These are phyloP conservation scores for Sporisorium sorghi DNA, from an alignment of 1,284 basidiomycete genomes.

Conservation along the genomic window DNA sequence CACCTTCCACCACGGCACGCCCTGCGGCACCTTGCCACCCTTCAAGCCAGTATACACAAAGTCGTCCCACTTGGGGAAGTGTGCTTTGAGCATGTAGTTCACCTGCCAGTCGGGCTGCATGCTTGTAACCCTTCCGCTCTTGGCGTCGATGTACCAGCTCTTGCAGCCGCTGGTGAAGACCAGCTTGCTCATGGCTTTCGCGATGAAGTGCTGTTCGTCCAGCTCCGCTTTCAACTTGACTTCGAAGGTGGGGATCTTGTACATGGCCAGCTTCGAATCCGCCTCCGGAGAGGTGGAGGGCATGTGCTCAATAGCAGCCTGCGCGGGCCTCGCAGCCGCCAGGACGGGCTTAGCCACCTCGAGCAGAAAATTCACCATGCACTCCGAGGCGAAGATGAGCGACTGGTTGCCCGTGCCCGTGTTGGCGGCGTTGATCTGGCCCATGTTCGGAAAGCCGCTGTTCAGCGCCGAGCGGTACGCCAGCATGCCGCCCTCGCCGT, in stretches of 20 bases:
- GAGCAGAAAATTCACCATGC: constrained; percentile 55
- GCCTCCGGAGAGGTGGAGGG: constrained; percentile 39
- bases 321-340: constrained; percentile 33
- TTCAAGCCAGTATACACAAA: constrained; percentile 54
- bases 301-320: constrained; percentile 49
- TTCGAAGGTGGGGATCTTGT: constrained; percentile 57
- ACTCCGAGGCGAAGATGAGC: constrained; percentile 63
- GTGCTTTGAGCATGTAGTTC: constrained; percentile 46
- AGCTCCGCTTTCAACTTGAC: constrained; percentile 60
- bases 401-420: constrained; percentile 64
- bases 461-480: constrained; percentile 61
- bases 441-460: constrained; percentile 65
- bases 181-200: constrained; percentile 52
- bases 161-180: constrained; percentile 61
- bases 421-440: constrained; percentile 61
- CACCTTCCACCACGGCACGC: constrained; percentile 51
- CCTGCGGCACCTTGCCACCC: constrained; percentile 22
- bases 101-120: constrained; percentile 66
- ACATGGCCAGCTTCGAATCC: constrained; percentile 2
- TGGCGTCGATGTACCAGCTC: constrained; percentile 63
- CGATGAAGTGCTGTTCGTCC: constrained; percentile 65
- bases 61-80: constrained; percentile 60
- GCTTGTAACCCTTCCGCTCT: constrained; percentile 55
- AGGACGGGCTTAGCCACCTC: constrained; percentile 56
- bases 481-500: constrained; percentile 58